Evolutionary conservation across 2,329 filamentous ascomycete species (phyloP).

Genomic region (Pestalotiopsis sp.): DNA sequence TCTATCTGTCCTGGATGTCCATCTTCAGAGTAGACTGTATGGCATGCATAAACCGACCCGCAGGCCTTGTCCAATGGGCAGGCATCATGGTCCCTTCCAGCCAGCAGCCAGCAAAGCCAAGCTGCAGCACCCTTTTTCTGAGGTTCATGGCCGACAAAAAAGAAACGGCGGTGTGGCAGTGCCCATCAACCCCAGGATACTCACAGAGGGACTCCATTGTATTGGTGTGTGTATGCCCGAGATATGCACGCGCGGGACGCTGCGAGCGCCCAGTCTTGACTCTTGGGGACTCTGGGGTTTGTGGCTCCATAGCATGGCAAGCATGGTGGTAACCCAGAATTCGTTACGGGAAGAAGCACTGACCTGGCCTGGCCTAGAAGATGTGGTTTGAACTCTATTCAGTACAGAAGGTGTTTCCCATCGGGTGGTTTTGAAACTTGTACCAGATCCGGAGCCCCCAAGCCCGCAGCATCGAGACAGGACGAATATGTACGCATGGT

Average conservation of each 20-base stretch:
- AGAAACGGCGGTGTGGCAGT: slow-evolving; percentile 12
- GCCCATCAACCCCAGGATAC: not conserved
- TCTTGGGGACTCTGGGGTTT: not conserved
- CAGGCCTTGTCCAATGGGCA: not conserved
- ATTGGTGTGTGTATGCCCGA: not conserved
- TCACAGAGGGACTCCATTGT: not conserved
- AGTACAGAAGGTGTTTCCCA: slow-evolving; percentile 1
- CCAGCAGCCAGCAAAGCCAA: not conserved
- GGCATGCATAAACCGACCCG: slow-evolving; percentile 4
- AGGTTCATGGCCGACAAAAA: not conserved
- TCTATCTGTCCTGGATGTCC: not conserved
- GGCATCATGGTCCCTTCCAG: not conserved
- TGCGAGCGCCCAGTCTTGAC: not conserved
- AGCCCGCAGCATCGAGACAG: not conserved
- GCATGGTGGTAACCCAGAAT: not conserved
- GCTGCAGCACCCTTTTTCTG: not conserved
- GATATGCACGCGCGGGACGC: not conserved
- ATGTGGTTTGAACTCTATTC: slow-evolving; percentile 7
- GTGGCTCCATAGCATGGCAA: not conserved
- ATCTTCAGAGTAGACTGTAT: not conserved
- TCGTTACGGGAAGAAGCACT: not conserved
- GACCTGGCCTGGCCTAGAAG: not conserved
- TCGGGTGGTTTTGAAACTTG: not conserved
- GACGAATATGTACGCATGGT: not conserved
- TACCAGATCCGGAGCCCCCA: not conserved